These are phyloP conservation scores for Penicillium sclerotiorum DNA, from an alignment of 2,329 filamentous ascomycete species.

Conservation along the genomic window DNA sequence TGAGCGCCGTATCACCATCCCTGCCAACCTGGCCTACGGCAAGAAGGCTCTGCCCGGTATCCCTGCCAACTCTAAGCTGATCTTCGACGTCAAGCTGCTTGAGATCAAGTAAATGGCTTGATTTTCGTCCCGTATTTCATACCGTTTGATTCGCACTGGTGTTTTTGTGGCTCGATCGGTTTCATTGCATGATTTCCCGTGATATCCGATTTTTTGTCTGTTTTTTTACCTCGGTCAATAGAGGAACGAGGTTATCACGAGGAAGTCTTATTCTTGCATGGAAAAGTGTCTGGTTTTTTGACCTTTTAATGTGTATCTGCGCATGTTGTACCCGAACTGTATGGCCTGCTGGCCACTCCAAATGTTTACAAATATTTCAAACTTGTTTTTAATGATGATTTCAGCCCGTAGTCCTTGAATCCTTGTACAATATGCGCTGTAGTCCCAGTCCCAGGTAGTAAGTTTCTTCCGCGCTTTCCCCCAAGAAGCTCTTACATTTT, in stretches of 20 bases:
- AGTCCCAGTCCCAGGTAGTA: background rate
- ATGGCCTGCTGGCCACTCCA: too few species aligned
- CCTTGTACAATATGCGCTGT: too few species aligned
- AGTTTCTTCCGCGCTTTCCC: background rate
- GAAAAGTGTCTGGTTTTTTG: conserved; percentile 25
- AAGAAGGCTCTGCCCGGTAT: conserved; percentile 81
- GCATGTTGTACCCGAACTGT: conserved; percentile 13
- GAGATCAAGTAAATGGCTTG: conserved; percentile 70
- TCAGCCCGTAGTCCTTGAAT: too few species aligned
- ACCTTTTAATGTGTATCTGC: conserved; percentile 17
- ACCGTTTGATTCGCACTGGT: conserved; percentile 22
- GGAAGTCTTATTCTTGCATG: conserved; percentile 24
- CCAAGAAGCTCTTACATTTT: background rate
- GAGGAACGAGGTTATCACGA: conserved; percentile 40
- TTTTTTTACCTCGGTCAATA: conserved; percentile 30
- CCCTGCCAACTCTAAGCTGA: conserved; percentile 84
- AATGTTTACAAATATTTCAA: too few species aligned
- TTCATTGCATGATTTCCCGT: conserved; percentile 34
- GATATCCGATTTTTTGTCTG: conserved; percentile 44
- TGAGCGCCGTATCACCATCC: conserved; percentile 90
- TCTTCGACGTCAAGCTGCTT: conserved; percentile 87
- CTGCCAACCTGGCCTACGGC: conserved; percentile 85
- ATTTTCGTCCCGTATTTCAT: conserved; percentile 7
- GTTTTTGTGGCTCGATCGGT: conserved; percentile 32
- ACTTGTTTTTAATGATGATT: background rate